Conservation (phyloP, 169 alveolate species). For the Plasmodium malariae region DNA sequence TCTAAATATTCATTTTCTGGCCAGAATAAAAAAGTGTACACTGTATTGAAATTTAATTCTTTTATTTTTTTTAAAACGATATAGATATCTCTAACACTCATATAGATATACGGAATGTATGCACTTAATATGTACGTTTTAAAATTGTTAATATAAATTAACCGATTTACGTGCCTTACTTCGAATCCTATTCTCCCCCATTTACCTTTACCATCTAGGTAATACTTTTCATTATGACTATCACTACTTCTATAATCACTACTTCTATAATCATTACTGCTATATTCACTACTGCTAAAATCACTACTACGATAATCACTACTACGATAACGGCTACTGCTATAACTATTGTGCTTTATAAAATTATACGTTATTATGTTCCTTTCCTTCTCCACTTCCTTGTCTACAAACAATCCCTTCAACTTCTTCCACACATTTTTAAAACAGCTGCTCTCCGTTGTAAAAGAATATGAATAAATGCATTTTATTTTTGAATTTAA, state of each 20-base stretch:
- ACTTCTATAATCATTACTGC: too few relatives aligned
- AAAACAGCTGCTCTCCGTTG: background rate
- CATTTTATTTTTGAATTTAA: conserved; percentile 27
- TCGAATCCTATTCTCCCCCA: conserved; percentile 23
- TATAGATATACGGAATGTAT: conserved; percentile 72
- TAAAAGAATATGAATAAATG: conserved; percentile 43
- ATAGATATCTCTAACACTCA: conserved; percentile 75
- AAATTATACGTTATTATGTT: conserved; percentile 59
- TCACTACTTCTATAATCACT: too few relatives aligned
- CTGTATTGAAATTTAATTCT: conserved; percentile 77
- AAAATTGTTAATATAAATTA: conserved; percentile 48
- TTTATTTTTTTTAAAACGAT: conserved; percentile 66
- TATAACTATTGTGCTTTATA: conserved; percentile 14
- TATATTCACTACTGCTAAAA: too few relatives aligned
- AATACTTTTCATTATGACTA: background rate
- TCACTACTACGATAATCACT: too few relatives aligned
- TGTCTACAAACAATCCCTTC: conserved; percentile 18
- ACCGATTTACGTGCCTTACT: conserved; percentile 52
- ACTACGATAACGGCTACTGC: too few relatives aligned
- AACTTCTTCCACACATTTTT: conserved; percentile 6
- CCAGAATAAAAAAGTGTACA: conserved; percentile 74
- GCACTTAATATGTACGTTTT: conserved; percentile 74
- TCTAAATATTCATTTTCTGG: conserved; percentile 77
- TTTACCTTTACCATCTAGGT: background rate
- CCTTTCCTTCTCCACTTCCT: conserved; percentile 18